Evolutionary conservation across 2,329 filamentous ascomycete species (phyloP), one percentile per base, ranked within the genome.

Genomic region (Aspergillus intermedius): DNA sequence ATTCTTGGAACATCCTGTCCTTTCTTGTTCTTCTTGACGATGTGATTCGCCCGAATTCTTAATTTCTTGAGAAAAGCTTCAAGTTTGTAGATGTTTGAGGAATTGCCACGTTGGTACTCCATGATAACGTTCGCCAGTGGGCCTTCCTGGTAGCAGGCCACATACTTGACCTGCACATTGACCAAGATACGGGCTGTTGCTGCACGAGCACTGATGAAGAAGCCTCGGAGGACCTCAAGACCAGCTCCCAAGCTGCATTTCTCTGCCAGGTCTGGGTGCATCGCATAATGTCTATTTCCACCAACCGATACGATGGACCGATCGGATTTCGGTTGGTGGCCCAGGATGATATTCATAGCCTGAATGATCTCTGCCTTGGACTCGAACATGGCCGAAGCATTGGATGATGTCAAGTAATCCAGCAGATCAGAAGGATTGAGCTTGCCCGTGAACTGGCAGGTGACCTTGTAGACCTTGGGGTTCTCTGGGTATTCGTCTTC

Each of bases 131-230:
- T 30, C 3, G 45, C 47, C 17, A 83, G 61, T 2, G 66, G 62
- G 1, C 70, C 71, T 2, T 71, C 56, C 53, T 78, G 71, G 62
- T 81, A 82, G 57, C 81, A 84, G 0, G 80, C 79, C 2, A 74
- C 72, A 41, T 77, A 77, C 7, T 79, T 79, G 22, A 84, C 80
- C 49, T 86, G 83, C 3, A 85, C 68, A 49, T 86, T 86, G 10
- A 85, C 62, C 1, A 86, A 60, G 4, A 85, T 67, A 3, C 81
- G 73, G 35, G 74, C 75, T 12, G 79, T 78, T 2, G 79, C 76
- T 2, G 79, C 75, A 4, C 83, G 78, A 25, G 82, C 77, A 57
- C 80, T 84, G 9, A 80, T 71, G 58, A 79, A 84, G 63, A 79
- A 86, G 0, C 83, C 83, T 39, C 81, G 74, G 3, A 82, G 62